These are phyloP conservation scores for Coemansia sp. DNA, from an alignment of 192 early-diverging fungal genomes.

Conservation along the genomic window DNA sequence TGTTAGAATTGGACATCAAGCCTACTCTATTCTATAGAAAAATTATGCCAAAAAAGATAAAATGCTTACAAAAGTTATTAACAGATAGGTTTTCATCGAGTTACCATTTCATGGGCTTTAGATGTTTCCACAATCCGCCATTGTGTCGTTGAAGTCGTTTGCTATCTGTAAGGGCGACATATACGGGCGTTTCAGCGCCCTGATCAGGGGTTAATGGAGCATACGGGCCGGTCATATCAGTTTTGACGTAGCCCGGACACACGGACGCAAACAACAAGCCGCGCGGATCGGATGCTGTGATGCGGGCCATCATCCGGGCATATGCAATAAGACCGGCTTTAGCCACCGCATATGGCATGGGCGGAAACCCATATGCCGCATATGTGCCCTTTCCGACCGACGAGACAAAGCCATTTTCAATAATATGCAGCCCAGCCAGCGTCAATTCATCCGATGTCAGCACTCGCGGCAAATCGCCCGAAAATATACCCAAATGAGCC, in stretches of 20 bases:
- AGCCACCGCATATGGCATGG: constrained; percentile 53
- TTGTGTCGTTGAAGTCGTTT: constrained; percentile 42
- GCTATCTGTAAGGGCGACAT: constrained; percentile 39
- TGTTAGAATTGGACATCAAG: background rate
- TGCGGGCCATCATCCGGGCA: constrained; percentile 44
- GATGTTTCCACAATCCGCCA: constrained; percentile 48
- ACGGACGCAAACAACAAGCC: constrained; percentile 47
- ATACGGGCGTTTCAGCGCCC: constrained; percentile 51
- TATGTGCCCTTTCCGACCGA: constrained; percentile 44
- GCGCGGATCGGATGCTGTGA: constrained; percentile 15
- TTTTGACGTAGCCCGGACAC: constrained; percentile 48
- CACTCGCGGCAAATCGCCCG: constrained; percentile 47
- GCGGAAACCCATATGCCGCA: constrained; percentile 43
- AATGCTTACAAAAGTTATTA: constrained; percentile 1
- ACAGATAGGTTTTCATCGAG: background rate
- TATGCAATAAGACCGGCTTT: constrained; percentile 53
- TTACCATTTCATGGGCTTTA: constrained; percentile 48
- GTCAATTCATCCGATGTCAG: constrained; percentile 40
- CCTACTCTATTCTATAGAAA: background rate
- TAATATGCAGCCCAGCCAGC: constrained; percentile 37
- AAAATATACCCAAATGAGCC: constrained; percentile 53
- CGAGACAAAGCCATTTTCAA: constrained; percentile 52
- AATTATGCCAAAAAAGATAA: background rate
- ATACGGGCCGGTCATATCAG: constrained; percentile 47
- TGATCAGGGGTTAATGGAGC: constrained; percentile 44